Evolutionary conservation across 257 asterid genomes (phyloP).

Genomic region (Primulina huaijiensis): DNA sequence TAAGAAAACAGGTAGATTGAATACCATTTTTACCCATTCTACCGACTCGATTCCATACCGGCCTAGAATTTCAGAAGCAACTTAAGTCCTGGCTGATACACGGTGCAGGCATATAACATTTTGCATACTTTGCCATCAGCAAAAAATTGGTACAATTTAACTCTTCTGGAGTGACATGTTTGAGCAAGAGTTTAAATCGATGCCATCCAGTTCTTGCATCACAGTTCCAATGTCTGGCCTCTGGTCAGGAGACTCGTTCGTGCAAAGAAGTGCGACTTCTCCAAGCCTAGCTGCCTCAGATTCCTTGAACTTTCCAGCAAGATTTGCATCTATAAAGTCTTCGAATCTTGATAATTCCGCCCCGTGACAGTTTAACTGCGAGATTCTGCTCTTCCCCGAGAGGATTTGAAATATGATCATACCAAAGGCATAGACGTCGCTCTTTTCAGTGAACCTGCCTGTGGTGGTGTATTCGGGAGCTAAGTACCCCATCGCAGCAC

Average conservation of each 20-base stretch:
- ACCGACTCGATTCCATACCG: neutral
- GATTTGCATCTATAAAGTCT: constrained; percentile 62
- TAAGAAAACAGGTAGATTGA: neutral
- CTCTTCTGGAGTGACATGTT: constrained; percentile 15
- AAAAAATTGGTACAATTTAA: constrained; percentile 29
- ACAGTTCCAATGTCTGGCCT: constrained; percentile 67
- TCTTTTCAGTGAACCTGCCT: constrained; percentile 82
- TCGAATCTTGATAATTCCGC: constrained; percentile 68
- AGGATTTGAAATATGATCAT: constrained; percentile 89
- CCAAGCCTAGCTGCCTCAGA: constrained; percentile 80
- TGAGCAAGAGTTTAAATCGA: constrained; percentile 27
- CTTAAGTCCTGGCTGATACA: constrained; percentile 9
- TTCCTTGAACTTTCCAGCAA: constrained; percentile 59
- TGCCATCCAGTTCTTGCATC: constrained; percentile 56
- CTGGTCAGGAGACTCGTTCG: constrained; percentile 57
- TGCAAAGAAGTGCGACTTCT: constrained; percentile 80
- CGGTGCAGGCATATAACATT: neutral
- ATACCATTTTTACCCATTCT: neutral
- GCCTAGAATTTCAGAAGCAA: constrained; percentile 11
- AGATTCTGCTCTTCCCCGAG: constrained; percentile 69
- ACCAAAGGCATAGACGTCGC: constrained; percentile 88
- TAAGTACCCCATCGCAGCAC: constrained; percentile 95
- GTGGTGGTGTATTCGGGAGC: constrained; percentile 96
- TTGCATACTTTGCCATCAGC: constrained; percentile 25
- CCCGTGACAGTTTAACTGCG: constrained; percentile 62